Evolutionary conservation across 352 stramenopile species (phyloP).

Genomic region (Blastocystis hominis): DNA sequence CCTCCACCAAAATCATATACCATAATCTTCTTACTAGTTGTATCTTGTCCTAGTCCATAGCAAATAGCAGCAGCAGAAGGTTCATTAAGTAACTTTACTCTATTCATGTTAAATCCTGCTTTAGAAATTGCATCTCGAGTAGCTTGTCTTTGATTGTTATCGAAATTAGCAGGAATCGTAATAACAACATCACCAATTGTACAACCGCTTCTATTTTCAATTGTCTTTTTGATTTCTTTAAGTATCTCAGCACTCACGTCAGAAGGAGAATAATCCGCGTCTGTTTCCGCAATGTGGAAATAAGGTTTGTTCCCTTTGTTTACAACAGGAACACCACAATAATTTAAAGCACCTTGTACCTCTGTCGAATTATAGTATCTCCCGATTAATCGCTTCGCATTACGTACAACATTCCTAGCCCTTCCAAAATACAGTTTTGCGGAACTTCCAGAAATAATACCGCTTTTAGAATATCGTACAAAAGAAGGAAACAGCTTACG

Average conservation of each 20-base stretch:
- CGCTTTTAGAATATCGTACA: slow-evolving; percentile 87
- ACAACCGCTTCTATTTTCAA: neutral
- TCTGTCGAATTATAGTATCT: slow-evolving; percentile 87
- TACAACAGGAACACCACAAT: slow-evolving; percentile 89
- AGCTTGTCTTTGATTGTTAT: slow-evolving; percentile 3
- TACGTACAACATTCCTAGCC: slow-evolving; percentile 98
- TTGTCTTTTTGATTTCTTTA: slow-evolving; percentile 94
- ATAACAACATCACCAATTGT: neutral
- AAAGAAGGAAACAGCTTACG: slow-evolving; percentile 95
- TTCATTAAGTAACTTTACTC: slow-evolving; percentile 12
- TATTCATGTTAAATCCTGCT: neutral
- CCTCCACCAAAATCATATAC: slow-evolving; percentile 70
- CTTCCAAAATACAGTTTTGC: slow-evolving; percentile 98
- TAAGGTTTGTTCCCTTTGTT: slow-evolving; percentile 78
- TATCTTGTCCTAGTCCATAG: slow-evolving; percentile 9
- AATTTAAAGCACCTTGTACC: slow-evolving; percentile 89
- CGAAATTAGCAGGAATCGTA: slow-evolving; percentile 42
- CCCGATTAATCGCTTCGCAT: slow-evolving; percentile 98
- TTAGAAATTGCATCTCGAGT: neutral
- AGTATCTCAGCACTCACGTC: slow-evolving; percentile 98
- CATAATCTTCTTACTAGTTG: neutral
- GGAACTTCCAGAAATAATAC: slow-evolving; percentile 90
- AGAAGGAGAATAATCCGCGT: slow-evolving; percentile 87
- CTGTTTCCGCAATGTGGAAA: slow-evolving; percentile 77
- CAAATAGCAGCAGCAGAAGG: slow-evolving; percentile 50